These are phyloP conservation scores for Lasiosphaeria hispida DNA, from an alignment of 495 filamentous ascomycete species.

Conservation along the genomic window DNA sequence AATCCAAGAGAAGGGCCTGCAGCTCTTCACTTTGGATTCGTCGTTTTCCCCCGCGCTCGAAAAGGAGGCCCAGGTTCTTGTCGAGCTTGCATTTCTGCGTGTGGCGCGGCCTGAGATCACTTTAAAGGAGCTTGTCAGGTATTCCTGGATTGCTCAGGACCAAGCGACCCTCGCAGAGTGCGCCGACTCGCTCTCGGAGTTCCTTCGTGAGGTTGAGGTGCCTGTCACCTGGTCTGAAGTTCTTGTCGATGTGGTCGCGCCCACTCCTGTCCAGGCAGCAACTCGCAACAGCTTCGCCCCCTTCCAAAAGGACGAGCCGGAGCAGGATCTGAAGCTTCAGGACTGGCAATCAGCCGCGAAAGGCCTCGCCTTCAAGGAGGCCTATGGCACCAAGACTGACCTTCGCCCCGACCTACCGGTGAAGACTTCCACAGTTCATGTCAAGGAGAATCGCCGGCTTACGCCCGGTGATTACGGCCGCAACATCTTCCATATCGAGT, in stretches of 20 bases:
- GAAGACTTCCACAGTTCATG: conserved; percentile 82
- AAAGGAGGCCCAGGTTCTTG: conserved; percentile 60
- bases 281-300: conserved; percentile 74
- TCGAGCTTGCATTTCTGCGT: conserved; percentile 78
- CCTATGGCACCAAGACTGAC: conserved; percentile 67
- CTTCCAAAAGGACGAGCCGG: conserved; percentile 74
- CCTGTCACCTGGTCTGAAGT: conserved; percentile 75
- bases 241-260: conserved; percentile 52
- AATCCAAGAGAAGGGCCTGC: conserved; percentile 63
- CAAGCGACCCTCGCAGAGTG: conserved; percentile 56
- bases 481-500: conserved; percentile 99
- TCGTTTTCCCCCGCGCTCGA: conserved; percentile 60
- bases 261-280: conserved; percentile 58
- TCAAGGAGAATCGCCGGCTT: conserved; percentile 91
- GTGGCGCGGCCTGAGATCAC: conserved; percentile 63
- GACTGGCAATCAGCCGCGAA: conserved; percentile 81
- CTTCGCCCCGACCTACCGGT: conserved; percentile 82
- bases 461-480: conserved; percentile 89
- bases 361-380: conserved; percentile 91
- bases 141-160: conserved; percentile 30
- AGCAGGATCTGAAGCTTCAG: conserved; percentile 62
- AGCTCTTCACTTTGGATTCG: conserved; percentile 73
- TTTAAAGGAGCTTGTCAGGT: conserved; percentile 41
- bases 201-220: conserved; percentile 67
- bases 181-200: conserved; percentile 63